Evolutionary conservation across 2,329 filamentous ascomycete species (phyloP).

Genomic region (Alternaria sp.): DNA sequence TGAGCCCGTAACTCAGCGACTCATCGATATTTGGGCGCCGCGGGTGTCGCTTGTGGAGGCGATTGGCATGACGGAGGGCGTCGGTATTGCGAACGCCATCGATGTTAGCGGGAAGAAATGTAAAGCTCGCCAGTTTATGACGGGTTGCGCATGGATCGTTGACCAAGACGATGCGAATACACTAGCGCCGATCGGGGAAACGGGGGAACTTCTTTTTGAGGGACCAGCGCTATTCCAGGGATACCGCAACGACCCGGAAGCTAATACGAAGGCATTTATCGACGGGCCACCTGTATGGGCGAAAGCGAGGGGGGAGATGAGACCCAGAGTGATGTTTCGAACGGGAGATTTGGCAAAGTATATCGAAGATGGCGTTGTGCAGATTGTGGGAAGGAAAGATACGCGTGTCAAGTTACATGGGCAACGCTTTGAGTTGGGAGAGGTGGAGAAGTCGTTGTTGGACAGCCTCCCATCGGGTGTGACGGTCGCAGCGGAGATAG

Average conservation of each 20-base stretch:
- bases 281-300: background rate
- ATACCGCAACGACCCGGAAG: background rate
- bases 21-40: constrained; percentile 7
- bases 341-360: constrained; percentile 5
- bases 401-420: constrained; percentile 3
- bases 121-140: constrained; percentile 1
- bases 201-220: constrained; percentile 5
- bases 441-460: constrained; percentile 1
- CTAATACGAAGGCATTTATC: constrained; percentile 1
- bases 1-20: constrained; percentile 1
- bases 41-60: constrained; percentile 3
- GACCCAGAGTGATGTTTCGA: background rate
- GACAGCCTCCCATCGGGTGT: background rate
- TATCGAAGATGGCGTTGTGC: constrained; percentile 4
- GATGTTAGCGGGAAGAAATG: constrained; percentile 1
- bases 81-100: constrained; percentile 1
- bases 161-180: constrained; percentile 1
- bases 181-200: constrained; percentile 2
- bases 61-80: constrained; percentile 7
- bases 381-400: constrained; percentile 3
- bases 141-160: constrained; percentile 3
- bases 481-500: constrained; percentile 1
- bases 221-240: constrained; percentile 1
- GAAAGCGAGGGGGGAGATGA: background rate
- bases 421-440: constrained; percentile 3